Conservation (phyloP, 768 basidiomycete species). For the Agaricus subrufescens region DNA sequence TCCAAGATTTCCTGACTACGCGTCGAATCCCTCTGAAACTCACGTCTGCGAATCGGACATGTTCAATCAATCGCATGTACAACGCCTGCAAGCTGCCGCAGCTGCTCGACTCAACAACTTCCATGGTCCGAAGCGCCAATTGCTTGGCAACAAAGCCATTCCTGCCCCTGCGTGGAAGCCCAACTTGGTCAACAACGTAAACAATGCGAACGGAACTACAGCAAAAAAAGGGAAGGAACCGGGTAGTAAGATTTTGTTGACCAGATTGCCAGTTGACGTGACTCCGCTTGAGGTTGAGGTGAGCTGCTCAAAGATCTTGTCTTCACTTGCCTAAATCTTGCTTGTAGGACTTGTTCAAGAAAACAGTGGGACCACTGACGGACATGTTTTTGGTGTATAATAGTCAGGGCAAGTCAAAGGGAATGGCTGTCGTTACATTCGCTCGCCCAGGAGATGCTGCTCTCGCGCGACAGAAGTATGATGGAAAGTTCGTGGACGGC, state of each 20-base stretch:
- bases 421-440: conserved; percentile 75
- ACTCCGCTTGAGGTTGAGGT: conserved; percentile 66
- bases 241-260: conserved; percentile 68
- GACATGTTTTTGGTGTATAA: conserved; percentile 74
- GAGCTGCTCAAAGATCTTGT: conserved; percentile 14
- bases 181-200: conserved; percentile 17
- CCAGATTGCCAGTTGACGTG: conserved; percentile 64
- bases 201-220: conserved; percentile 10
- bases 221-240: conserved; percentile 29
- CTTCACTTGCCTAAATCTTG: not conserved
- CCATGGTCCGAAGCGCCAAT: conserved; percentile 47
- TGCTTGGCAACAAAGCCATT: conserved; percentile 55
- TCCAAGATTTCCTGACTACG: not conserved
- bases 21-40: too few species aligned
- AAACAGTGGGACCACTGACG: conserved; percentile 70
- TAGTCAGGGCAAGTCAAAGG: conserved; percentile 69
- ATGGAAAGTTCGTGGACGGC: conserved; percentile 73
- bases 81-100: conserved; percentile 6
- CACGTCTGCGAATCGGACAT: not conserved
- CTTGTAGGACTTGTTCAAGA: conserved; percentile 64
- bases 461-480: conserved; percentile 61
- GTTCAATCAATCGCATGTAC: conserved; percentile 7
- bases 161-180: conserved; percentile 60
- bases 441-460: conserved; percentile 59
- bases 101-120: conserved; percentile 38